phyloP scores from a whole-genome alignment of 2,329 filamentous ascomycete species.

The Emmonsia crescens region DNA sequence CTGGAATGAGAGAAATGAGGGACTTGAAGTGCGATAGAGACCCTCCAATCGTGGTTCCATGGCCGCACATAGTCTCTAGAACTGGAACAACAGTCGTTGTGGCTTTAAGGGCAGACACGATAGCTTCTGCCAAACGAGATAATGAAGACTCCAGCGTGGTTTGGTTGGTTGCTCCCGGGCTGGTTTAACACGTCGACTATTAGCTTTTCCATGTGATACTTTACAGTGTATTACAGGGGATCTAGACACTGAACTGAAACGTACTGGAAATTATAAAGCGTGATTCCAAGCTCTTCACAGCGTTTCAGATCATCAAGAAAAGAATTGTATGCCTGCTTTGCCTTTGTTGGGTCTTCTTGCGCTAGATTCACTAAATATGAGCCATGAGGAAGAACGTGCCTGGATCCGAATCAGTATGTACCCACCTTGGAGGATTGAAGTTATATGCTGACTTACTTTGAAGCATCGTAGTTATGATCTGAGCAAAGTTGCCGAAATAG shows the following conservation, averaged over 20 bases:
- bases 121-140: constrained; percentile 63
- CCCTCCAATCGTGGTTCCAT: constrained; percentile 76
- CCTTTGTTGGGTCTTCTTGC: constrained; percentile 67
- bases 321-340: constrained; percentile 69
- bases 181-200: constrained; percentile 12
- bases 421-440: background rate
- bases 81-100: constrained; percentile 70
- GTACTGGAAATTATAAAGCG: constrained; percentile 89
- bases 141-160: constrained; percentile 59
- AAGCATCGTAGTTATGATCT: constrained; percentile 59
- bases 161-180: constrained; percentile 68
- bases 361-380: constrained; percentile 96
- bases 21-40: constrained; percentile 77
- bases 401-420: constrained; percentile 16
- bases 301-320: constrained; percentile 83
- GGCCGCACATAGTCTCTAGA: constrained; percentile 90
- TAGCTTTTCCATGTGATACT: background rate
- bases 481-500: constrained; percentile 60
- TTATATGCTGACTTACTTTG: constrained; percentile 31
- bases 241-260: constrained; percentile 8
- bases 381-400: constrained; percentile 77
- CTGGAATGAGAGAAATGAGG: constrained; percentile 61
- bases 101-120: constrained; percentile 71
- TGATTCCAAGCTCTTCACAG: constrained; percentile 76
- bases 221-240: background rate